Percentiles rank a stretch among this genome's conserved stretches.
Evolutionary conservation across 73 alveolate species (phyloP).

Genomic region (Tetrahymena thermophila): DNA sequence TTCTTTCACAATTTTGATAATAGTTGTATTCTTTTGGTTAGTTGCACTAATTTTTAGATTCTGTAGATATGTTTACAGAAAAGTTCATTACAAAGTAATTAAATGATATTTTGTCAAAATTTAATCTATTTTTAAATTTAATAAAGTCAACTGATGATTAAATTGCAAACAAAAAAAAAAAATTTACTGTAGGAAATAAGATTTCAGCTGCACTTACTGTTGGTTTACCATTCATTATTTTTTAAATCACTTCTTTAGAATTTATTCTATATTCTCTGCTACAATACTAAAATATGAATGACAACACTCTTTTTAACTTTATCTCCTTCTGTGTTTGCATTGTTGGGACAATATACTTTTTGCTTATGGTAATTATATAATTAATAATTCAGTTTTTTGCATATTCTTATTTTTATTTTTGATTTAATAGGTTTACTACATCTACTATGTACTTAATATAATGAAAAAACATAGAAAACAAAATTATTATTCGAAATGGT

Average conservation of each 20-base stretch:
- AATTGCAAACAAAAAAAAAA: neutral
- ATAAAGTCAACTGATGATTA: neutral
- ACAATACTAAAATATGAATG: neutral
- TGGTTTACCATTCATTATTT: neutral
- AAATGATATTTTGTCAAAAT: neutral
- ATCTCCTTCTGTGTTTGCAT: neutral
- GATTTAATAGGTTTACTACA: neutral
- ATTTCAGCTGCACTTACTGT: neutral
- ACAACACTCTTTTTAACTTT: neutral
- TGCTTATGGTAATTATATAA: neutral
- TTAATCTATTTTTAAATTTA: neutral
- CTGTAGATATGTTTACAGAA: neutral
- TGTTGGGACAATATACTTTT: neutral
- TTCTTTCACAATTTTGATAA: neutral
- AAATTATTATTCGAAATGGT: neutral
- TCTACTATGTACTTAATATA: neutral
- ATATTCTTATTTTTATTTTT: neutral
- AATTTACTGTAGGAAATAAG: neutral
- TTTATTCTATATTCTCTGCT: neutral
- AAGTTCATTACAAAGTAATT: neutral
- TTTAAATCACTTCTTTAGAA: neutral
- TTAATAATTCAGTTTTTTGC: neutral
- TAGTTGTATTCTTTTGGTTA: neutral
- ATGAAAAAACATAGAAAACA: neutral
- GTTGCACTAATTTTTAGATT: neutral